Percentiles rank a stretch among this genome's conserved stretches.
Evolutionary conservation across 306 rosid genomes (phyloP).

Genomic region (Ormosia emarginata): DNA sequence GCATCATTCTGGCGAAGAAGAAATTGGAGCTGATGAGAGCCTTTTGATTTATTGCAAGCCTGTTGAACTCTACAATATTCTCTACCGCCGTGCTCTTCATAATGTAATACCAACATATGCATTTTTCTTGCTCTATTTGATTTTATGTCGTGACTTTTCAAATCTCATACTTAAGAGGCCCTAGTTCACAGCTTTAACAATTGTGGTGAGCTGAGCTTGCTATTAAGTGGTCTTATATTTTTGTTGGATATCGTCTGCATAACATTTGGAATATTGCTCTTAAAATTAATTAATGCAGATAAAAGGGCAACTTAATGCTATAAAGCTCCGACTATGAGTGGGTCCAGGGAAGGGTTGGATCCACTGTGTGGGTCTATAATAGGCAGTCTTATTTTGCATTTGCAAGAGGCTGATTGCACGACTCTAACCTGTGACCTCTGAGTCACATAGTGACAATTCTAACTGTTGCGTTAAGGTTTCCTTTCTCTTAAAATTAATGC

Average conservation of each 20-base stretch:
- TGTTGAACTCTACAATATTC: constrained; percentile 91
- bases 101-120: constrained; percentile 44
- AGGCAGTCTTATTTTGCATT: neutral
- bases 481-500: neutral
- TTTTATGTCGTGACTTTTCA: neutral
- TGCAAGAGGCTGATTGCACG: neutral
- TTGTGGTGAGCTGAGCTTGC: constrained; percentile 3
- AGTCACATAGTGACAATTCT: neutral
- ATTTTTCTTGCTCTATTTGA: neutral
- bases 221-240: neutral
- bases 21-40: constrained; percentile 74
- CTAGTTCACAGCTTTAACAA: neutral
- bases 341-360: too few species aligned
- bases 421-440: neutral
- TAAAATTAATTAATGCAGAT: too few species aligned
- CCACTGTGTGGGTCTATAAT: too few species aligned
- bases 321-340: too few species aligned
- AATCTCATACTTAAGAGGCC: neutral
- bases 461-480: neutral
- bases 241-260: constrained; percentile 1
- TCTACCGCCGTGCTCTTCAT: constrained; percentile 70
- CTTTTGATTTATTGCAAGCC: constrained; percentile 92
- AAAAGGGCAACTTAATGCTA: too few species aligned
- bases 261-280: neutral
- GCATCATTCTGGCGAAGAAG: constrained; percentile 64